phyloP scores from a whole-genome alignment of 2,329 filamentous ascomycete species.

The Talaromyces amestolkiae region DNA sequence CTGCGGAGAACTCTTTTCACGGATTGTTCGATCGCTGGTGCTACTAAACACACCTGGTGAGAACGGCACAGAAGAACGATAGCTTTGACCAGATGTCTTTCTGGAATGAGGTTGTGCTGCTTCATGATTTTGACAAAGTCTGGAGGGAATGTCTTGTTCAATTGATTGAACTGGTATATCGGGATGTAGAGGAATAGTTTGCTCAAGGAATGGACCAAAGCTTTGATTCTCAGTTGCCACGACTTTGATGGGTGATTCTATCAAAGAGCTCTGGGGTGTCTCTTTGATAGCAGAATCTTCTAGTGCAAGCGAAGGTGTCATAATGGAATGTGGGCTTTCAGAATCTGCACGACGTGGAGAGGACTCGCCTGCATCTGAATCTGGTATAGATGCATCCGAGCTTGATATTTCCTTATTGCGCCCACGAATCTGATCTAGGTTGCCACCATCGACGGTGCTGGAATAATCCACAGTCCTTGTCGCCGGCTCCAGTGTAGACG shows the following conservation, averaged over 20 bases:
- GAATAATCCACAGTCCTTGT: not conserved
- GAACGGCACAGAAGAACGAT: conserved; percentile 23
- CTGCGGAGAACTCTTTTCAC: conserved; percentile 32
- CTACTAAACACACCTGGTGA: conserved; percentile 23
- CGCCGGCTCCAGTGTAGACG: not conserved
- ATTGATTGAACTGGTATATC: conserved; percentile 17
- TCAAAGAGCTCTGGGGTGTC: not conserved
- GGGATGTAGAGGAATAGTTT: not conserved
- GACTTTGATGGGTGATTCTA: not conserved
- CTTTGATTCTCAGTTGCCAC: not conserved
- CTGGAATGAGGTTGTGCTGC: not conserved
- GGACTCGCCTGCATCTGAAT: not conserved
- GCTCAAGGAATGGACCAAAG: not conserved
- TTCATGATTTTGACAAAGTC: not conserved
- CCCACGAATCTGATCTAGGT: not conserved
- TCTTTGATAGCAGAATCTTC: conserved; percentile 8
- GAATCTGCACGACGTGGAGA: not conserved
- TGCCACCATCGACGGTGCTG: too few relatives aligned
- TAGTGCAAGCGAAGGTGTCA: not conserved
- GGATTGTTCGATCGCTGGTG: conserved; percentile 29
- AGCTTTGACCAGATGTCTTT: conserved; percentile 23
- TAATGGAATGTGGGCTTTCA: not conserved
- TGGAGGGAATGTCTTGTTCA: not conserved
- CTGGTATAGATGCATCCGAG: conserved; percentile 16
- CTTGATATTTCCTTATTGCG: not conserved